Conservation (phyloP, 345 rosid genomes). For the Syzygium aromaticum region DNA sequence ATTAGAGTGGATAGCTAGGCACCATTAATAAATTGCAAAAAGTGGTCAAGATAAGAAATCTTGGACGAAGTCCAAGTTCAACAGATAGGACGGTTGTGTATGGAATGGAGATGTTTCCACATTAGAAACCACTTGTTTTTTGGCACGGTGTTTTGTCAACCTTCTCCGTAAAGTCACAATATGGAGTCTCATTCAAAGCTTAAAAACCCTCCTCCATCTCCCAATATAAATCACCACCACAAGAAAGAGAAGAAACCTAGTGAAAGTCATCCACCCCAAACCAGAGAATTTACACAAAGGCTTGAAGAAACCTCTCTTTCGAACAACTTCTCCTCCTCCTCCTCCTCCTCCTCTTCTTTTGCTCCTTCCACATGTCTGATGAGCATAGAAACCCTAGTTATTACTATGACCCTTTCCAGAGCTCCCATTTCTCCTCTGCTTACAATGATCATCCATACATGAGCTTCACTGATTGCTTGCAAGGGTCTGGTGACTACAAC, state of each 20-base stretch:
- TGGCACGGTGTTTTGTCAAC: constrained; percentile 44
- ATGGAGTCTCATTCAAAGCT: constrained; percentile 29
- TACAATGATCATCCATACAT: constrained; percentile 29
- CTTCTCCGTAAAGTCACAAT: constrained; percentile 17
- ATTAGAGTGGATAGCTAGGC: not conserved
- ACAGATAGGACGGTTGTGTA: not conserved
- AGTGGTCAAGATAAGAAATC: constrained; percentile 3
- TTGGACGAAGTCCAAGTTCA: constrained; percentile 5
- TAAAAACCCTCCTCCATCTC: not conserved
- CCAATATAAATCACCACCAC: constrained; percentile 2
- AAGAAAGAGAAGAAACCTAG: constrained; percentile 4
- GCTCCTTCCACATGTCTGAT: constrained; percentile 54
- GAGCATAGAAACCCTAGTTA: constrained; percentile 48
- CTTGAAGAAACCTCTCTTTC: not conserved
- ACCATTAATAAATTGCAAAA: not conserved
- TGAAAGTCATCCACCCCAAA: not conserved
- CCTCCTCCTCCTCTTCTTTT: constrained; percentile 4
- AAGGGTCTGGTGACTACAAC: constrained; percentile 40
- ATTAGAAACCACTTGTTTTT: constrained; percentile 26
- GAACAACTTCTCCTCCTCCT: not conserved
- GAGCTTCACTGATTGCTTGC: constrained; percentile 54
- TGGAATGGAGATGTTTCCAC: constrained; percentile 30
- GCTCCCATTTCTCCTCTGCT: not conserved
- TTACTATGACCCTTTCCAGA: constrained; percentile 26
- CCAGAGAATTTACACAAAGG: not conserved